Base-by-base conservation (phyloP, 768 basidiomycete genomes). In the Mrakia hoshinonis region DNA sequence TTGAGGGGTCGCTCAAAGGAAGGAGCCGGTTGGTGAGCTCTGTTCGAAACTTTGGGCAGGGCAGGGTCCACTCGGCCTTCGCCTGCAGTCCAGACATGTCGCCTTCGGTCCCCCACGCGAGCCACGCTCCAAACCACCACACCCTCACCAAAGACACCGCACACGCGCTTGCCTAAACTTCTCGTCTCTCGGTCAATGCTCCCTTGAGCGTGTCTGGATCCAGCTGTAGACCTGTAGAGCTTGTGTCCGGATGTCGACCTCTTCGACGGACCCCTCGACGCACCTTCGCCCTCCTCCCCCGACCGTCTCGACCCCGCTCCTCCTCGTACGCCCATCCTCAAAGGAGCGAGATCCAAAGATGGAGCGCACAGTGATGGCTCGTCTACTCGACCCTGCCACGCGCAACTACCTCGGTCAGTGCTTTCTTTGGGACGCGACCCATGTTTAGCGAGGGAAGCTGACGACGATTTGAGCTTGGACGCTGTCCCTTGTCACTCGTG, bases 341-440 rank as follows among this genome's bases (percentile, higher is more conserved):
- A 61, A 61, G n/a, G 58, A 61, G 49, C 49, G 36, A 12, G 15
- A 61, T n/a, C 29, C 18, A 7, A 34, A 36, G 12, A 34, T 61
- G 34, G 58, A 61, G 5, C 31, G 58, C 18, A 22, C 58, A 3
- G 20, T 61, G 18, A 61, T 61, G 2, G 20, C 31, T 20, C 31
- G 34, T 9, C 26, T 64, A 11, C n/a, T 64, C 7, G 62, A 64
- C 39, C 62, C 62, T 24, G 62, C 62, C 9, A 43, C 29, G 9
- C 47, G 64, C 15, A 46, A 66, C 48, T 66, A 66, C 31, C 48
- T 66, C 48, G 48, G 58, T 61, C 13, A 39, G 58, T 38, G 7
- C 3, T 36, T 1, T 5, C 31, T 1, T 24, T n/a, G 20, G 20
- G 49, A 9, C 13, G 34, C 3, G 18, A 38, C 31, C 34, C 6